Percentiles rank a stretch among this genome's conserved stretches.
Evolutionary conservation across 345 rosid genomes (phyloP).

Genomic region (Lumnitzera littorea): DNA sequence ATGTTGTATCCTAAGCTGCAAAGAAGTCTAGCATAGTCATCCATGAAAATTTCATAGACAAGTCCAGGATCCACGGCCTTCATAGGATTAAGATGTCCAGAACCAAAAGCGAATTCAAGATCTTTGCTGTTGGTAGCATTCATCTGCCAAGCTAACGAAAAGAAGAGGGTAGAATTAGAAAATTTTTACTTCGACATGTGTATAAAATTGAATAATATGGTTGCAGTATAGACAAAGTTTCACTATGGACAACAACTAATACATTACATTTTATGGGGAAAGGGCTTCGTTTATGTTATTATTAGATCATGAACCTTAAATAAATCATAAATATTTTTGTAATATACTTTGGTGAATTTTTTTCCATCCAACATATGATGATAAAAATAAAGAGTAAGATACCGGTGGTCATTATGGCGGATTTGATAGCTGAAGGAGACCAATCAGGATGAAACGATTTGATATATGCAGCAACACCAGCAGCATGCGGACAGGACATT

Average conservation of each 20-base stretch:
- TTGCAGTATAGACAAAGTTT: no score
- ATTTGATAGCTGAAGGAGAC: constrained; percentile 60
- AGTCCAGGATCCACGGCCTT: constrained; percentile 35
- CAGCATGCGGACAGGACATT: constrained; percentile 50
- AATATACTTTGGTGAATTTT: no score
- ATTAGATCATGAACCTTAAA: no score
- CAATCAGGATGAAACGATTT: constrained; percentile 41
- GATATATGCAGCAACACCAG: constrained; percentile 38
- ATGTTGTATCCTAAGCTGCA: constrained; percentile 28
- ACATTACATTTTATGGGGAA: no score
- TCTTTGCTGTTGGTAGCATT: neutral
- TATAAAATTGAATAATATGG: no score
- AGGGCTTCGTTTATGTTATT: no score
- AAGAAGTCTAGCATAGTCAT: constrained; percentile 36
- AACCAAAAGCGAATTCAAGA: constrained; percentile 20
- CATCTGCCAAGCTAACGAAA: neutral
- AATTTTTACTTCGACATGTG: no score
- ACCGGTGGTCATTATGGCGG: constrained; percentile 65
- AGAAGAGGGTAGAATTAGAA: no score
- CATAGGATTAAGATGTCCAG: constrained; percentile 48
- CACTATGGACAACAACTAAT: no score
- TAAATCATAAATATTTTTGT: no score
- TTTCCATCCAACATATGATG: no score
- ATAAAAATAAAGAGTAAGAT: neutral
- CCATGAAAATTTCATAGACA: constrained; percentile 16